Evolutionary conservation across 495 filamentous ascomycete genomes (phyloP).

Genomic region (Penicillium coprophilum): DNA sequence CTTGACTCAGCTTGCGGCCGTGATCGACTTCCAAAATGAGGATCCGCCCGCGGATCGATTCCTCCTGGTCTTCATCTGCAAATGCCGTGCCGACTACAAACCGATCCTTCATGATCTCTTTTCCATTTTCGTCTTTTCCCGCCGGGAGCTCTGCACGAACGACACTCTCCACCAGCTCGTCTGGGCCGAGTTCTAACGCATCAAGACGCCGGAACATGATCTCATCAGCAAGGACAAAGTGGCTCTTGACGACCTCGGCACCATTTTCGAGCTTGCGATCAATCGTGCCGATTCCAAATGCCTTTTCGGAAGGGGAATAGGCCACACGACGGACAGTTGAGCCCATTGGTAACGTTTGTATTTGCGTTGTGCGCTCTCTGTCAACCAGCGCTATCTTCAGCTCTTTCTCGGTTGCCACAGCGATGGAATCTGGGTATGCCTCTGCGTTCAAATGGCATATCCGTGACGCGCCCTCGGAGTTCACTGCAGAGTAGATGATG

Average conservation of each 20-base stretch:
- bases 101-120: slow-evolving; percentile 55
- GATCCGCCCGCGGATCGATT: slow-evolving; percentile 68
- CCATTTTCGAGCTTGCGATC: slow-evolving; percentile 57
- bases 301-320: slow-evolving; percentile 75
- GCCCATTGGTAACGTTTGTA: slow-evolving; percentile 71
- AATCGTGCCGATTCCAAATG: slow-evolving; percentile 85
- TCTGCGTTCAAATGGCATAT: slow-evolving; percentile 80
- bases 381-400: slow-evolving; percentile 83
- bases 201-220: slow-evolving; percentile 57
- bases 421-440: slow-evolving; percentile 77
- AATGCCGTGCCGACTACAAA: slow-evolving; percentile 89
- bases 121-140: slow-evolving; percentile 52
- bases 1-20: slow-evolving; percentile 65
- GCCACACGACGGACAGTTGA: slow-evolving; percentile 86
- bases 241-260: slow-evolving; percentile 57
- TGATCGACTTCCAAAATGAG: slow-evolving; percentile 79
- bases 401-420: slow-evolving; percentile 72
- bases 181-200: slow-evolving; percentile 49
- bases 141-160: slow-evolving; percentile 73
- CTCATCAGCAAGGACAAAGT: slow-evolving; percentile 62
- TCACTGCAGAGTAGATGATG: slow-evolving; percentile 93
- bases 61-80: slow-evolving; percentile 55
- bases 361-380: slow-evolving; percentile 79
- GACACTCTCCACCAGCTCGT: slow-evolving; percentile 83
- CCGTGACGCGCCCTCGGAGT: slow-evolving; percentile 77